Percentiles rank a stretch among this genome's conserved stretches.
These are phyloP conservation scores for Fusarium poae DNA, from an alignment of 2,329 filamentous ascomycete species.

Conservation along the genomic window DNA sequence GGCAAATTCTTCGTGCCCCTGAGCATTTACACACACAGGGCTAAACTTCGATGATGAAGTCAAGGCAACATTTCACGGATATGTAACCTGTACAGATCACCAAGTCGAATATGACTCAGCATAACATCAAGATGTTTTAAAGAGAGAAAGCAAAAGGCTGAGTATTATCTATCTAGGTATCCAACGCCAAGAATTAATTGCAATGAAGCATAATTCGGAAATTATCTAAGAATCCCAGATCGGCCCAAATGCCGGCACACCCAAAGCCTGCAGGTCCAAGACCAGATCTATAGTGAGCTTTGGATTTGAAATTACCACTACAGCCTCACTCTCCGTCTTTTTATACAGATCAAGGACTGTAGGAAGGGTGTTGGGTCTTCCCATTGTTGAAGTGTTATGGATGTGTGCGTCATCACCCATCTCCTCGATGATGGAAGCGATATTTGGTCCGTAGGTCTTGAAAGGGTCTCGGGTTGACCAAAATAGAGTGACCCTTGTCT, in stretches of 20 bases:
- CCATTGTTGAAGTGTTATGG: constrained; percentile 69
- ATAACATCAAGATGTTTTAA: background rate
- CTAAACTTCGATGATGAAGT: background rate
- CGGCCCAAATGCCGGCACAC: constrained; percentile 74
- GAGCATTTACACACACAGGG: rapidly evolving
- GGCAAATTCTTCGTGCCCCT: background rate
- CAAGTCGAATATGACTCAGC: background rate
- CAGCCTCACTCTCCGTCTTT: constrained; percentile 70
- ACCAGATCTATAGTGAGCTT: constrained; percentile 73
- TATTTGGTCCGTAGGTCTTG: constrained; percentile 67
- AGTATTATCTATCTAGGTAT: background rate
- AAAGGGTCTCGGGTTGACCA: constrained; percentile 72
- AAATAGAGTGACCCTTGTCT: constrained; percentile 65
- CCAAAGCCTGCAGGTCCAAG: constrained; percentile 71
- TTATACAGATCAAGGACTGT: constrained; percentile 63
- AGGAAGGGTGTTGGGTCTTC: constrained; percentile 64
- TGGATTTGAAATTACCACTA: constrained; percentile 77
- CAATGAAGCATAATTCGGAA: background rate
- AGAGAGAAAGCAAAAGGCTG: background rate
- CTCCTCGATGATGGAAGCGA: constrained; percentile 64
- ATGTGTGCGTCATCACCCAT: constrained; percentile 72
- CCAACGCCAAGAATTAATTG: background rate
- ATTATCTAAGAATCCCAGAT: constrained; percentile 68
- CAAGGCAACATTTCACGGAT: rapidly evolving
- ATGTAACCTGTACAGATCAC: background rate